Evolutionary conservation across 192 early-diverging fungal genomes (phyloP).

Genomic region (Lobosporangium transversale): DNA sequence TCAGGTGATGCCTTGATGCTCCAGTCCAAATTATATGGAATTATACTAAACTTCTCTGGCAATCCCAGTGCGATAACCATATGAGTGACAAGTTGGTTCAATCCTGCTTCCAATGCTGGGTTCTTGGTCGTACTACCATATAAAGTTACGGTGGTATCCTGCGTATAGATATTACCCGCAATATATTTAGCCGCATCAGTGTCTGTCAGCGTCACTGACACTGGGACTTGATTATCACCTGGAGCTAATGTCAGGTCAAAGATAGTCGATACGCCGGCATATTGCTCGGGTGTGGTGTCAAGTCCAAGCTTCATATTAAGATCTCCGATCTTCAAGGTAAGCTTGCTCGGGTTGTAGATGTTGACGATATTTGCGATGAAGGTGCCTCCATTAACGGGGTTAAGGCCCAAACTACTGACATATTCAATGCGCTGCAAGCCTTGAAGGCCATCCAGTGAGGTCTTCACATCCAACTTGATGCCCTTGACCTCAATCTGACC

Average conservation of each 20-base stretch:
- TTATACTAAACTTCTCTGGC: background rate
- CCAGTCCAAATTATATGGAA: background rate
- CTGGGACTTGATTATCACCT: background rate
- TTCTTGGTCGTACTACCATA: background rate
- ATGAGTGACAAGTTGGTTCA: background rate
- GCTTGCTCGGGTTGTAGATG: conserved; percentile 50
- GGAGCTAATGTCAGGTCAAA: conserved; percentile 4
- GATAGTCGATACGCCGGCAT: background rate
- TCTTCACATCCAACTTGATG: conserved; percentile 52
- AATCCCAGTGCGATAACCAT: background rate
- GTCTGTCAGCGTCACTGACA: background rate
- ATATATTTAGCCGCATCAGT: background rate
- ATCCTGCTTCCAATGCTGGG: conserved; percentile 9
- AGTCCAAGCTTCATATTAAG: conserved; percentile 3
- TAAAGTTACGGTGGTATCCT: background rate
- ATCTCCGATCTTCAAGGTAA: conserved; percentile 31
- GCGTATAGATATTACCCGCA: background rate
- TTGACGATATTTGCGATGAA: background rate
- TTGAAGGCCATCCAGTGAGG: conserved; percentile 45
- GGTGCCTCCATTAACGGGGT: background rate
- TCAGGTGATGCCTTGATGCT: background rate
- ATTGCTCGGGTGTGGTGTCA: background rate
- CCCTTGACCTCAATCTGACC: conserved; percentile 53
- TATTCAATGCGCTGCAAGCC: conserved; percentile 25
- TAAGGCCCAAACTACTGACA: background rate